These are phyloP conservation scores for Pyrenophora seminiperda DNA, from an alignment of 2,329 filamentous ascomycete genomes.

Conservation along the genomic window DNA sequence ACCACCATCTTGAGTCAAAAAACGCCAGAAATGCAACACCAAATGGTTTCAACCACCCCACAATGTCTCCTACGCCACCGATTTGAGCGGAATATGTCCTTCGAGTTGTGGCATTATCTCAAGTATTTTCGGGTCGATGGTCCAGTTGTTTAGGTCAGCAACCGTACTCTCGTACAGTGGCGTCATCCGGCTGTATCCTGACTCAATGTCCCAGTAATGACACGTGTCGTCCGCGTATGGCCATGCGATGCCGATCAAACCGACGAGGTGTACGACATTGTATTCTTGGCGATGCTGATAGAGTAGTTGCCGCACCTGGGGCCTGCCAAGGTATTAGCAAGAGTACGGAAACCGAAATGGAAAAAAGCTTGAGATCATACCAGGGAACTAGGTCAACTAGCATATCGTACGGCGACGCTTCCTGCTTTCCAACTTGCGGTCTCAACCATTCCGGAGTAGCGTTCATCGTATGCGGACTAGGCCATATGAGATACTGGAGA, in stretches of 20 bases:
- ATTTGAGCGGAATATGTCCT: slow-evolving; percentile 34
- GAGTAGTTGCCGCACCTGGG: slow-evolving; percentile 40
- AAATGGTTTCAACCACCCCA: neutral
- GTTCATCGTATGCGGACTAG: slow-evolving; percentile 45
- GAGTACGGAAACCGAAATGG: neutral
- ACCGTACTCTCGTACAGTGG: slow-evolving; percentile 43
- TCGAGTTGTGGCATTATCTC: slow-evolving; percentile 43
- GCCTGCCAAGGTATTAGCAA: slow-evolving; percentile 34
- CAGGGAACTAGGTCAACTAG: slow-evolving; percentile 44
- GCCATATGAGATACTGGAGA: slow-evolving; percentile 44
- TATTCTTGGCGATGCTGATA: slow-evolving; percentile 43
- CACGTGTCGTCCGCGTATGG: slow-evolving; percentile 45
- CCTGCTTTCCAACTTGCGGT: slow-evolving; percentile 36
- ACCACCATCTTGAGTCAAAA: slow-evolving; percentile 1
- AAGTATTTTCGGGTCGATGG: slow-evolving; percentile 41
- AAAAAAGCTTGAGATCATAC: slow-evolving; percentile 23
- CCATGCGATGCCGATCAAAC: slow-evolving; percentile 39
- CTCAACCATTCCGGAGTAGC: slow-evolving; percentile 44
- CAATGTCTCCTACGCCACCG: slow-evolving; percentile 13
- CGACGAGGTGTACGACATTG: slow-evolving; percentile 34
- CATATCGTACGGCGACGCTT: slow-evolving; percentile 40
- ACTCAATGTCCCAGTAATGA: slow-evolving; percentile 46
- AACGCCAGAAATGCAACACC: slow-evolving; percentile 7
- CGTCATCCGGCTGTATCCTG: slow-evolving; percentile 40
- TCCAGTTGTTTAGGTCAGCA: slow-evolving; percentile 42